Evolutionary conservation across 352 stramenopile genomes (phyloP).

Genomic region (Phytophthora megakarya): DNA sequence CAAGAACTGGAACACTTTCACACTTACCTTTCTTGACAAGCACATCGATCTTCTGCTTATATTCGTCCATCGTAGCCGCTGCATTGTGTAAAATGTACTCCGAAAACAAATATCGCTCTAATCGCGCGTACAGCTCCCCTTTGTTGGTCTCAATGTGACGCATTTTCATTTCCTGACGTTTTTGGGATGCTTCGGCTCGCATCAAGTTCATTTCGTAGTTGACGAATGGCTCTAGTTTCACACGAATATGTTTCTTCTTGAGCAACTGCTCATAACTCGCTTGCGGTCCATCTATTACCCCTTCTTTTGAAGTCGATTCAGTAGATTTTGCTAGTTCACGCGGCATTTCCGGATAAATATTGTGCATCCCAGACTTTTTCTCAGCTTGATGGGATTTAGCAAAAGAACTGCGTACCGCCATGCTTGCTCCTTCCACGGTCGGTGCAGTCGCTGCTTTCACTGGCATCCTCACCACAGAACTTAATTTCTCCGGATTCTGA

Average conservation of each 20-base stretch:
- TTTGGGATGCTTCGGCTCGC: conserved; percentile 74
- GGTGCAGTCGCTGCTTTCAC: not conserved
- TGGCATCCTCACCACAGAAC: conserved; percentile 23
- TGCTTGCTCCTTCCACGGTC: conserved; percentile 36
- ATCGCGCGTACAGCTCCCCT: conserved; percentile 68
- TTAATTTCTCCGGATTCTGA: conserved; percentile 26
- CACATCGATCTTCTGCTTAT: conserved; percentile 68
- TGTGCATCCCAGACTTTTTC: conserved; percentile 30
- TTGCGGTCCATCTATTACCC: conserved; percentile 4
- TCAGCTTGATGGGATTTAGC: conserved; percentile 48
- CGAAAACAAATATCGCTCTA: conserved; percentile 80
- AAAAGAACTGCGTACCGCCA: conserved; percentile 51
- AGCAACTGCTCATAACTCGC: conserved; percentile 37
- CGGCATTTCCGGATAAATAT: conserved; percentile 50
- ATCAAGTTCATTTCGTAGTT: conserved; percentile 88
- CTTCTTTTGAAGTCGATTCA: conserved; percentile 7
- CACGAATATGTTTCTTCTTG: conserved; percentile 61
- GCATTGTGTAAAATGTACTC: conserved; percentile 82
- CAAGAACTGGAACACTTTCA: not conserved
- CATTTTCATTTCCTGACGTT: conserved; percentile 85
- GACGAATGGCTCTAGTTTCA: conserved; percentile 80
- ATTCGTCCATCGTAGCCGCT: conserved; percentile 54
- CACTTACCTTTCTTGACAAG: conserved; percentile 74
- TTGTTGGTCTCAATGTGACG: conserved; percentile 84
- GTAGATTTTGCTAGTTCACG: conserved; percentile 4